Evolutionary conservation across 306 rosid species (phyloP).

Genomic region (Adenanthera pavonina): DNA sequence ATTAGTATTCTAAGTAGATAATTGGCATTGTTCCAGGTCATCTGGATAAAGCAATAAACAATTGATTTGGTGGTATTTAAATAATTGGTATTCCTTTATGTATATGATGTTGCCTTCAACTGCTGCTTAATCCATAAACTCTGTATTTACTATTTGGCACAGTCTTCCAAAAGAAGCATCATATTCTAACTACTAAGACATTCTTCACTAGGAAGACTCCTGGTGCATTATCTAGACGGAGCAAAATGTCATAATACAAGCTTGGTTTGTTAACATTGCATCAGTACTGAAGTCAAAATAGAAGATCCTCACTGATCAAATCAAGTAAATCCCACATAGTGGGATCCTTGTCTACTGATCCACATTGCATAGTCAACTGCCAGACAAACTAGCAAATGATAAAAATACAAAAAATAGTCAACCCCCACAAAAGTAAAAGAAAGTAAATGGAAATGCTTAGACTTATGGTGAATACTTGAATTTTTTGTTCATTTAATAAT

Average conservation of each 20-base stretch:
- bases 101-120: not conserved
- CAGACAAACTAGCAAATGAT: not conserved
- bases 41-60: not conserved
- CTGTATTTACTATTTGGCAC: not conserved
- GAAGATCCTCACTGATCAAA: not conserved
- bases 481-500: too few relatives aligned
- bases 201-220: not conserved
- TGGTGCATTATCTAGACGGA: not conserved
- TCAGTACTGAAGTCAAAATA: not conserved
- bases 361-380: not conserved
- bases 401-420: not conserved
- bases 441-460: too few relatives aligned
- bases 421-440: not conserved
- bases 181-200: not conserved
- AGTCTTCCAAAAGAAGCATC: slow-evolving; percentile 1
- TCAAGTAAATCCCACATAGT: not conserved
- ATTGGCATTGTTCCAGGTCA: not conserved
- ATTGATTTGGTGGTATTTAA: not conserved
- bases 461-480: not conserved
- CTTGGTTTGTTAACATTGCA: not conserved
- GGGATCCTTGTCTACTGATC: not conserved
- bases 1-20: not conserved
- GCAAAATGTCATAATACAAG: not conserved
- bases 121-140: not conserved
- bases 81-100: not conserved